Conservation (phyloP, 1,284 basidiomycete species). For the Tilletia horrida region DNA sequence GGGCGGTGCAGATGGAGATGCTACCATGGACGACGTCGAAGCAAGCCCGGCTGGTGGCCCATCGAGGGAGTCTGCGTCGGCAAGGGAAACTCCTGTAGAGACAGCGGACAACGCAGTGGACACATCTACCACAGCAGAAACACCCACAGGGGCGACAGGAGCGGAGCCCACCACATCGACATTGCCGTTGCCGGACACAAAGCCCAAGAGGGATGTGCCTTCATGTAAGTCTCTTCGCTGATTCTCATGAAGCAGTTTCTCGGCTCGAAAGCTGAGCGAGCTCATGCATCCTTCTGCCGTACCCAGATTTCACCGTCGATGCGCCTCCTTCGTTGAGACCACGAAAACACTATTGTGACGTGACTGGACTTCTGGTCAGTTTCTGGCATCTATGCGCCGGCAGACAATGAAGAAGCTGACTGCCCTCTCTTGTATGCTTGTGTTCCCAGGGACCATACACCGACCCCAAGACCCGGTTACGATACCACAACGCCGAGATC, state of each 20-base stretch:
- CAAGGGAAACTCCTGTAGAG: not conserved
- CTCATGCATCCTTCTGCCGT: not conserved
- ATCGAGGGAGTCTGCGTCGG: no score
- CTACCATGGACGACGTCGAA: not conserved
- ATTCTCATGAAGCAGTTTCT: not conserved
- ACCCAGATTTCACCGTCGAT: conserved; percentile 72
- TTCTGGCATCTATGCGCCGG: not conserved
- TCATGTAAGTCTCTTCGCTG: conserved; percentile 21
- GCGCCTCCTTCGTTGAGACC: conserved; percentile 78
- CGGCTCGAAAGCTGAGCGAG: not conserved
- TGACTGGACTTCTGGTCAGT: conserved; percentile 74
- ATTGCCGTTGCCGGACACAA: not conserved
- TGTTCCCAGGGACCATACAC: conserved; percentile 72
- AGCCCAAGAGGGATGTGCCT: conserved; percentile 15
- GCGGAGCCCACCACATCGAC: not conserved
- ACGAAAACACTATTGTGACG: conserved; percentile 75
- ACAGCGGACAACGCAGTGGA: not conserved
- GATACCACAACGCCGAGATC: conserved; percentile 80
- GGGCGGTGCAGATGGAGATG: conserved; percentile 4
- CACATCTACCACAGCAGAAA: not conserved
- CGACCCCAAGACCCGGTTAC: conserved; percentile 73
- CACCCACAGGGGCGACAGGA: not conserved
- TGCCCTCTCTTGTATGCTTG: not conserved
- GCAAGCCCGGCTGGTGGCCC: not conserved
- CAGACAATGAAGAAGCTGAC: not conserved